Evolutionary conservation across 2,329 filamentous ascomycete species (phyloP), one percentile per base, ranked within the genome.

Genomic region (Diplodia mutila): DNA sequence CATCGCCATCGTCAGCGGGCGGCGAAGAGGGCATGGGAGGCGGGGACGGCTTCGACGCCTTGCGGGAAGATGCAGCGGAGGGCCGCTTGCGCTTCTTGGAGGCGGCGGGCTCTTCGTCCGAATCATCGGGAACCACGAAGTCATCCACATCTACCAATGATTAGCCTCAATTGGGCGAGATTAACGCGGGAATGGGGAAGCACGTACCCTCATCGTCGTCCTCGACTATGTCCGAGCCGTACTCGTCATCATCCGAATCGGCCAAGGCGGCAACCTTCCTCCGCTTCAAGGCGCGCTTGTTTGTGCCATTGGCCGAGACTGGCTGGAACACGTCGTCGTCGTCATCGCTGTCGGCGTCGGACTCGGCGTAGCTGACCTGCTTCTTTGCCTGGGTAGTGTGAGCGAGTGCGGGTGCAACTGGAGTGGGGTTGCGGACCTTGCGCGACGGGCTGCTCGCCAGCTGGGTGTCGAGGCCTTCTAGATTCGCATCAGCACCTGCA

Each of bases 91-190:
- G 82, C 80, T 97, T 97, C 75, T 88, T 91, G 0, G 90, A 83
- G 27, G 84, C 78, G 27, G 84, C 78, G 76, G 73, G 82, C 71
- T 87, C 85, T 21, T 89, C 91, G 57, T 97, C 93, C 0, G 92
- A 94, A 51, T 96, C 92, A 73, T 97, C 94, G 0, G 91, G 89
- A 4, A 91, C 93, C 27, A 98, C 84, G 74, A 98, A 98, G 76
- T 97, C 91, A 69, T 90, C 92, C 82, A 96, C 88, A 65, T 95
- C 92, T 80, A 85, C 21, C 46, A 8, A 18, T 54, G 29, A 29
- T 61, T 6, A 63, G 34, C 23, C 21, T 21, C 8, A 4, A 21
- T 9, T 11, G n/a, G 16, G 8, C 48, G 14, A n/a, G 14, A 7
- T 1, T 14, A 48, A 29, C 2, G 29, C 18, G 12, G 6, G 9